These are phyloP conservation scores for Lathyrus tuberosus DNA, from an alignment of 306 rosid genomes.

Conservation along the genomic window DNA sequence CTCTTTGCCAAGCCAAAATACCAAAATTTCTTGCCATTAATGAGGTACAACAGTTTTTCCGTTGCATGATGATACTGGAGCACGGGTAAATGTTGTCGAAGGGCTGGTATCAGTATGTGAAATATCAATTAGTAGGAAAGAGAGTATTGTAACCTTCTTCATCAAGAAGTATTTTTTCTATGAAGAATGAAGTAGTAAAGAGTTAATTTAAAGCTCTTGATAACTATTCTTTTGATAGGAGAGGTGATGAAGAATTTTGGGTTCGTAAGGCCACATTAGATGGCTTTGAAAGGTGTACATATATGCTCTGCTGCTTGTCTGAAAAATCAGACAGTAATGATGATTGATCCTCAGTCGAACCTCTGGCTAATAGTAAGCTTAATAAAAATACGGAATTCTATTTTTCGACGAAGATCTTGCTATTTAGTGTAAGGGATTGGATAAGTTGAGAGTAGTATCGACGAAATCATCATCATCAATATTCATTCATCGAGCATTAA, in stretches of 20 bases:
- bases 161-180: constrained; percentile 51
- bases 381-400: constrained; percentile 46
- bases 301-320: constrained; percentile 65
- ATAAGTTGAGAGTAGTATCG: too few species aligned
- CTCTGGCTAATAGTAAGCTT: constrained; percentile 36
- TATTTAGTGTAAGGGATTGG: constrained; percentile 68
- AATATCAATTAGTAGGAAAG: too few species aligned
- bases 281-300: constrained; percentile 84
- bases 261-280: constrained; percentile 91
- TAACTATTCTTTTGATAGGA: constrained; percentile 91
- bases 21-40: too few species aligned
- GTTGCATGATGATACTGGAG: constrained; percentile 98
- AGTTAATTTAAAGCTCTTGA: constrained; percentile 78
- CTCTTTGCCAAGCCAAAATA: too few species aligned
- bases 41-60: too few species aligned
- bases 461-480: too few species aligned
- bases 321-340: constrained; percentile 43
- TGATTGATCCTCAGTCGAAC: constrained; percentile 45
- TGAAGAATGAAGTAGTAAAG: constrained; percentile 74
- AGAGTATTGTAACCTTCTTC: constrained; percentile 40
- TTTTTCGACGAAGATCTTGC: constrained; percentile 77
- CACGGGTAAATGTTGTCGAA: constrained; percentile 86
- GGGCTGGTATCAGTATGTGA: too few species aligned
- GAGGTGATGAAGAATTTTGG: constrained; percentile 99
- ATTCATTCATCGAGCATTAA: too few species aligned